Conservation (phyloP, 2,329 filamentous ascomycete genomes). For the Ophiocordyceps unilateralis region DNA sequence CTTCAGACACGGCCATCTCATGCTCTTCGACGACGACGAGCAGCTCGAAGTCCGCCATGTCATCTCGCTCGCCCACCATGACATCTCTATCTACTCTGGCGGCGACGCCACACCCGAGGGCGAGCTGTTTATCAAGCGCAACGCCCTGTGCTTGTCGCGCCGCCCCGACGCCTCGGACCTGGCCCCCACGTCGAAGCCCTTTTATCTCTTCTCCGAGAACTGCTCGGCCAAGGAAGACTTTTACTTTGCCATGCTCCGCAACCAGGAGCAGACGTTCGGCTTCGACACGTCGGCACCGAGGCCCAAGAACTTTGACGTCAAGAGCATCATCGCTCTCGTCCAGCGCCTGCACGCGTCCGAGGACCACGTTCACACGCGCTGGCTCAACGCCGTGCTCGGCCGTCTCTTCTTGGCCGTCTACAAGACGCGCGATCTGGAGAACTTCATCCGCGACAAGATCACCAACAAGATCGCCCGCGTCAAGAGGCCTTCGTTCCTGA, state of each 20-base stretch:
- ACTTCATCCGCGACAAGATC: conserved; percentile 67
- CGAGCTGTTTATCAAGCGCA: conserved; percentile 89
- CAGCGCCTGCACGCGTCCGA: conserved; percentile 83
- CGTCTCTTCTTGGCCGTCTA: conserved; percentile 78
- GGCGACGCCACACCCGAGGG: conserved; percentile 67
- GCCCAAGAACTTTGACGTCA: conserved; percentile 62
- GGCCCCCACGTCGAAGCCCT: conserved; percentile 55
- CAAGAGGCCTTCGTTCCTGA: conserved; percentile 80
- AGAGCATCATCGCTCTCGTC: conserved; percentile 76
- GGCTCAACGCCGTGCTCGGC: conserved; percentile 84
- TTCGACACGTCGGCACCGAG: conserved; percentile 39
- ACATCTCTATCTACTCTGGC: conserved; percentile 70
- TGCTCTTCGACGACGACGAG: conserved; percentile 93
- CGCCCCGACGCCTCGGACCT: conserved; percentile 36
- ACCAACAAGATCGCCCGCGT: conserved; percentile 93
- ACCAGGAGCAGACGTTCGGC: conserved; percentile 54
- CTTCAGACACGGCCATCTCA: conserved; percentile 72
- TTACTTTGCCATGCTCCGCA: conserved; percentile 79
- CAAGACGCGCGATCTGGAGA: conserved; percentile 65
- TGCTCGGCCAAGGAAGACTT: conserved; percentile 97
- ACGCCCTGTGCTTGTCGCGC: conserved; percentile 67
- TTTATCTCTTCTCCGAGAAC: conserved; percentile 89
- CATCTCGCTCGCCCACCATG: conserved; percentile 77
- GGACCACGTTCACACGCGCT: conserved; percentile 76
- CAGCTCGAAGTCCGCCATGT: conserved; percentile 94